A percentile compares a stretch with the other conserved stretches of the same genome.
phyloP scores from a whole-genome alignment of 2,329 filamentous ascomycete genomes.

The Lachnellula hyalina region DNA sequence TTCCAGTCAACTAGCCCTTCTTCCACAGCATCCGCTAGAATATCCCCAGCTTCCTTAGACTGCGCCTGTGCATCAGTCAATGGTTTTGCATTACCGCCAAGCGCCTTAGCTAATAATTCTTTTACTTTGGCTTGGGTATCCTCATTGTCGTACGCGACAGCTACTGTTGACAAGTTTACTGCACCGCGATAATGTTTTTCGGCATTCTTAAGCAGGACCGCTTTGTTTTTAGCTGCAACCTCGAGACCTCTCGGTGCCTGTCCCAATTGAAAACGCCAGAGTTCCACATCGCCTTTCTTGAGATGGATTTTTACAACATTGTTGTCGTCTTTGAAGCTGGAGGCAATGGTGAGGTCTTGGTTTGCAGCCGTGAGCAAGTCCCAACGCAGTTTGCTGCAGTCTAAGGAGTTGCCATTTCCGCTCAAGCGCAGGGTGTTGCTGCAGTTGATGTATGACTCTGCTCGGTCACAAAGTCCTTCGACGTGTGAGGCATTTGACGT shows the following conservation, averaged over 20 bases:
- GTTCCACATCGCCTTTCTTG: constrained; percentile 49
- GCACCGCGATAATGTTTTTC: constrained; percentile 54
- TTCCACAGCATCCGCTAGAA: constrained; percentile 3
- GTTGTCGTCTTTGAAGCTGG: constrained; percentile 44
- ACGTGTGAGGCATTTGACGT: constrained; percentile 39
- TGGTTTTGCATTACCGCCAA: not conserved
- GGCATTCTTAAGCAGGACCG: constrained; percentile 48
- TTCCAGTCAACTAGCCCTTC: constrained; percentile 2
- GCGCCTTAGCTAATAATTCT: constrained; percentile 3
- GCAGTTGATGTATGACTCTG: constrained; percentile 50
- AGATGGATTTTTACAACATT: constrained; percentile 49
- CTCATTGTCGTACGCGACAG: constrained; percentile 10
- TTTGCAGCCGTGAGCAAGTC: constrained; percentile 46
- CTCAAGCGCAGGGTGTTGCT: constrained; percentile 33
- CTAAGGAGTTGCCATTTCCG: constrained; percentile 10
- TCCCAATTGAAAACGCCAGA: constrained; percentile 48
- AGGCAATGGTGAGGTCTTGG: constrained; percentile 43
- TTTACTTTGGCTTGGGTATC: constrained; percentile 3
- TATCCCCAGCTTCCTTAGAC: not conserved
- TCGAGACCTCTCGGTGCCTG: constrained; percentile 38
- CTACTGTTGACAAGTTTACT: not conserved
- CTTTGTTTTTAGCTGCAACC: constrained; percentile 38
- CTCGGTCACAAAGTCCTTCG: constrained; percentile 47
- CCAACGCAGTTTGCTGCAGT: constrained; percentile 40
- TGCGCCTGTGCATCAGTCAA: not conserved